Evolutionary conservation across 371 early-diverging fungal species (phyloP), one percentile per base, ranked within the genome.

Genomic region (Apophysomyces variabilis): DNA sequence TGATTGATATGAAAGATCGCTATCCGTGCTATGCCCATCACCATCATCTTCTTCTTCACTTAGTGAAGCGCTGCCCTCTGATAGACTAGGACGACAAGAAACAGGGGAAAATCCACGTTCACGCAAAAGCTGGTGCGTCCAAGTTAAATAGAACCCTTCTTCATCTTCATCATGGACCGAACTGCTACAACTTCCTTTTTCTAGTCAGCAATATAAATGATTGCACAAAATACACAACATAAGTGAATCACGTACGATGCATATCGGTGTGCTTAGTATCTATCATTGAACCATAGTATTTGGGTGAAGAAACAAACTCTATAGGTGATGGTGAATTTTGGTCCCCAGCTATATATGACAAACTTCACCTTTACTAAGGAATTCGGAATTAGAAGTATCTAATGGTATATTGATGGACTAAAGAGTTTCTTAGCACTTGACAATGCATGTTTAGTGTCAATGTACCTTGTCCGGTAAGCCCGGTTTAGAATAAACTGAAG

Each of bases 101-200:
- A 65, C 47, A 12, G 70, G 72, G 2, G 60, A 58, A 57, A 71
- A 71, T 1, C 73, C 78, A 61, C 64, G 69, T 56, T 80, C 75
- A 56, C 69, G 69, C 37, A 80, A 37, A 18, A 80, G 50, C 63
- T 80, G 78, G 64, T 80, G 76, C 35, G 78, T 80, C 76, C 76
- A 80, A 18, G 71, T 58, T 38, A 80, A 57, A 65, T 80, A 80
- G 3, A 80, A 65, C 1, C 80, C 72, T 50, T 80, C 78, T 50
- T 80, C 78, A 41, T 80, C 73, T 45, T 78, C 69, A 41, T 74
- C 76, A 60, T 77, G 50, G 1, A 50, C 11, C 11, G 54, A 50
- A 21, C 35, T 50, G 21, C 54, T 50, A 32, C 21, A 26, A 26
- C 16, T 26, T 5, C 9, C 18, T 50, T 21, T 21, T 5, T 50